Evolutionary conservation across 1,284 basidiomycete species (phyloP), one percentile per base, ranked within the genome.

Genomic region (Meira miltonrushii): DNA sequence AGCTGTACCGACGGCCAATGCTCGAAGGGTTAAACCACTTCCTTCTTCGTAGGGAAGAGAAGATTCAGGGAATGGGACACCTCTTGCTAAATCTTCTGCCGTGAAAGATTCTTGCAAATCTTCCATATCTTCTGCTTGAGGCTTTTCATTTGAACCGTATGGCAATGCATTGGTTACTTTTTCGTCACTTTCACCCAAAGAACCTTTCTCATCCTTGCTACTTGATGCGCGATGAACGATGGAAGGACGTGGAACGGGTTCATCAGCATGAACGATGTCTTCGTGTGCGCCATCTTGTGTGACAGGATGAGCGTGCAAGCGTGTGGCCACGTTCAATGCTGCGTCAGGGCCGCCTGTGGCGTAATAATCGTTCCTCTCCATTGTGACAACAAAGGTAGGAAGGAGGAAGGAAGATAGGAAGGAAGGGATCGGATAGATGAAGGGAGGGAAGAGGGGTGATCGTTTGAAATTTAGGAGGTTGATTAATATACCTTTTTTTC

Each of bases 1-100:
- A n/a, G 67, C 60, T 66, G 82, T 83, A 58, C 86, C 86, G 51
- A 87, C 83, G 40, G 86, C 62, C 46, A 87, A 66, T 37, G 87
- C 83, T 55, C 85, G 82, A 64, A 72, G 13, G 15, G 69, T 74
- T 37, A 74, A 60, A 43, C 62, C 63, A 17, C 9, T 10, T 33
- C 50, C 55, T 25, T 65, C 66, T 21, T 66, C 64, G 19, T 69
- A 61, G 54, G 69, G 67, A 44, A 72, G 65, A 52, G 59, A 68
- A 21, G 60, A 48, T 54, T 64, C 46, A 43, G 57, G 60, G 44
- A 73, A 73, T 43, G 62, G 71, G 37, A 61, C 48, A 38, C 69
- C 66, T 10, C 54, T 54, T 41, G 50, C 43, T 4, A 62, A 55
- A 43, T 72, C 67, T 37, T 66, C 64, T 38, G 66, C 10, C 12